Evolutionary conservation across 805 yeast genomes (phyloP).

Genomic region (Teunomyces gatunensis): DNA sequence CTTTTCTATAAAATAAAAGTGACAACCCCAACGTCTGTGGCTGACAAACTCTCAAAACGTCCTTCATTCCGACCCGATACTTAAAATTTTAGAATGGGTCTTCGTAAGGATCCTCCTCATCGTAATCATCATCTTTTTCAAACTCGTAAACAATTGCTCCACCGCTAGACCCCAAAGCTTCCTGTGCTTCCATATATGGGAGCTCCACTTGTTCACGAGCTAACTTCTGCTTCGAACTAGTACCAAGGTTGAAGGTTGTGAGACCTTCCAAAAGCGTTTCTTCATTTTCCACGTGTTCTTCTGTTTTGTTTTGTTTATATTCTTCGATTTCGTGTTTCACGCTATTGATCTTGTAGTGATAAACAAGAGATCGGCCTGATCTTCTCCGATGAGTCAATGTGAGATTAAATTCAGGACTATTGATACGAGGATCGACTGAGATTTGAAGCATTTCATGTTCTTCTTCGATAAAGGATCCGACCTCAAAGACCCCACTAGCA

Average conservation of each 20-base stretch:
- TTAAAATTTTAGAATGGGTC: constrained; percentile 67
- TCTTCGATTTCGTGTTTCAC: constrained; percentile 40
- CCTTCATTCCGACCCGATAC: too few relatives aligned
- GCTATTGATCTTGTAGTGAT: constrained; percentile 53
- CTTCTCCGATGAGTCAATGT: constrained; percentile 69
- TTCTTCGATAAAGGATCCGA: constrained; percentile 47
- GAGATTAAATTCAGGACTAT: constrained; percentile 45
- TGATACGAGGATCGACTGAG: constrained; percentile 46
- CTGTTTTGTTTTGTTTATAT: constrained; percentile 14
- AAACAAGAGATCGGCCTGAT: constrained; percentile 74
- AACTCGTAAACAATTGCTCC: constrained; percentile 96
- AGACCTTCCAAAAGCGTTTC: constrained; percentile 61
- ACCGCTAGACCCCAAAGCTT: constrained; percentile 55
- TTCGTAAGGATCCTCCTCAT: constrained; percentile 96
- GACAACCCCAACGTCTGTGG: too few relatives aligned
- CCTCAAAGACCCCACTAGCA: constrained; percentile 70
- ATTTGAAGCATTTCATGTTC: constrained; percentile 53
- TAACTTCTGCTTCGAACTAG: constrained; percentile 68
- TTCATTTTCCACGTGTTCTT: constrained; percentile 36
- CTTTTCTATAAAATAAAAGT: too few relatives aligned
- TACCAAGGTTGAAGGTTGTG: constrained; percentile 83
- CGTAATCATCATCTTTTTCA: constrained; percentile 96
- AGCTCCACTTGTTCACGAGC: constrained; percentile 85
- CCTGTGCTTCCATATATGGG: constrained; percentile 90
- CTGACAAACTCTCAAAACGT: background rate